Base-by-base conservation (phyloP, 2,329 filamentous ascomycete species). In the Curvularia sp. region DNA sequence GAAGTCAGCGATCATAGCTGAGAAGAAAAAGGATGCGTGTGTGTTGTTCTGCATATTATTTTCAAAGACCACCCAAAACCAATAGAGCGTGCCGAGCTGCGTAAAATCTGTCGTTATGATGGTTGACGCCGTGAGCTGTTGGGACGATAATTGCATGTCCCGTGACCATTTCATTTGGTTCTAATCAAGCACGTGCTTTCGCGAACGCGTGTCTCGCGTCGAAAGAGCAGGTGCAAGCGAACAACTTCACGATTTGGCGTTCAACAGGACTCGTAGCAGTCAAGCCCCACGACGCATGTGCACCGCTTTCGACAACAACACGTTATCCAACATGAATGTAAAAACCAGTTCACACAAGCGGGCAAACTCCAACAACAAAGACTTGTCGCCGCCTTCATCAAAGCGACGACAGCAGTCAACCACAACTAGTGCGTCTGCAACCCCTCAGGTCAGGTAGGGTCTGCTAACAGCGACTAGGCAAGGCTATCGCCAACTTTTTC, bases 401-500 rank as follows among this genome's bases (percentile, higher is more conserved):
- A 87, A 84, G 72, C 79, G 85, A 38, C 84, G 83, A 68, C 78
- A 84, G 49, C 80, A 81, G 53, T 81, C 83, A 3, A 81, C 81
- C 5, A 83, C 83, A 4, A 87, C 82, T 32, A 85, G 84, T 85
- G 61, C 82, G 64, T 68, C 74, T 34, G 28, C 12, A 36, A 27
- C 13, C n/a, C 7, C 36, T 25, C 15, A 1, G 7, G 27, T 13
- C 27, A 18, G 7, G 13, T 18, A 43, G 10, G 8, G 5, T 15
- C 18, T n/a, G 34, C 51, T 67, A n/a, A 66, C 41, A 49, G 38
- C 47, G 25, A 10, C 3, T 64, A 91, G 89, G 87, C 74, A 86
- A 78, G 59, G 87, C 89, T 1, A 87, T 96, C 1, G 85, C 90
- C 19, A 92, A 85, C 53, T 98, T 98, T 81, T 98, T 98, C 78